phyloP scores from a whole-genome alignment of 306 rosid genomes.

The Vigna unguiculata region DNA sequence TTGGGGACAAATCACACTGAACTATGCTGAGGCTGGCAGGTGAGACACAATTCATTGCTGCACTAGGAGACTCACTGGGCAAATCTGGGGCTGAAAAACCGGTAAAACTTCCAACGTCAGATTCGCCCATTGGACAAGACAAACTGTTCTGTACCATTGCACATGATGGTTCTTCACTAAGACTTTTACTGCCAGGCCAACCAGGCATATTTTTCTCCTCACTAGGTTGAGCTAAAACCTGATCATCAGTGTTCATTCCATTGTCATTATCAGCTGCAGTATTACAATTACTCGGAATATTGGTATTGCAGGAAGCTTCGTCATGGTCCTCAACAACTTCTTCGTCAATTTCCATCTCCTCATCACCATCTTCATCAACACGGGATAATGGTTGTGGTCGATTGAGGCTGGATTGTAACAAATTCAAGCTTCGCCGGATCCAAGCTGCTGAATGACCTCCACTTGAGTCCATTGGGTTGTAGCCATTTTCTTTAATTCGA shows the following conservation, averaged over 20 bases:
- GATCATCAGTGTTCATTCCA: constrained; percentile 44
- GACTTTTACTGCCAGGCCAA: constrained; percentile 50
- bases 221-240: constrained; percentile 43
- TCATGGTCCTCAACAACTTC: constrained; percentile 70
- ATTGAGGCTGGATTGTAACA: constrained; percentile 72
- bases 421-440: constrained; percentile 86
- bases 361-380: constrained; percentile 89
- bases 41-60: constrained; percentile 56
- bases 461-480: constrained; percentile 58
- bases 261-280: constrained; percentile 46
- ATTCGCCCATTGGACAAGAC: constrained; percentile 50
- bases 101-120: constrained; percentile 50
- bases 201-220: constrained; percentile 44
- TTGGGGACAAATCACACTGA: constrained; percentile 60
- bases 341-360: constrained; percentile 98
- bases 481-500: constrained; percentile 75
- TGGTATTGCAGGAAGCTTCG: constrained; percentile 33
- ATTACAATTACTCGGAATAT: constrained; percentile 34
- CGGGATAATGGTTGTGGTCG: constrained; percentile 57
- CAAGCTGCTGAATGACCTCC: constrained; percentile 92
- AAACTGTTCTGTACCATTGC: constrained; percentile 39
- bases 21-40: constrained; percentile 64
- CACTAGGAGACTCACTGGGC: constrained; percentile 52
- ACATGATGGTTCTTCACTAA: constrained; percentile 54
- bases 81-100: constrained; percentile 52